phyloP scores from a whole-genome alignment of 1,139 yeast species.

The Zygotorulaspora mrakii region DNA sequence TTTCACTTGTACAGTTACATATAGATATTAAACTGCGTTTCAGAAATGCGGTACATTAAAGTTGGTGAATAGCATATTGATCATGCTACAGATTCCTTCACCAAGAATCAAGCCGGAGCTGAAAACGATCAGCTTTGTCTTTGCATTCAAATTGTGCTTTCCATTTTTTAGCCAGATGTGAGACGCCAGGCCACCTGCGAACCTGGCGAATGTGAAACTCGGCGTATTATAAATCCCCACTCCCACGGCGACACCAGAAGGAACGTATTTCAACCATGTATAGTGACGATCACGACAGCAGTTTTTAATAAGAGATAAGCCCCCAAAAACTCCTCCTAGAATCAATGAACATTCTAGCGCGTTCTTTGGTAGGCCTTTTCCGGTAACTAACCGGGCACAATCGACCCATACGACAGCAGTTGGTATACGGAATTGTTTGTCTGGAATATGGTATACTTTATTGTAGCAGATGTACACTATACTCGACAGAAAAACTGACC shows the following conservation, averaged over 20 bases:
- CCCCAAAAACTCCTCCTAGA: conserved; percentile 66
- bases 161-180: conserved; percentile 51
- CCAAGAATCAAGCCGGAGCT: conserved; percentile 92
- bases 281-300: conserved; percentile 41
- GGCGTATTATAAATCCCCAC: conserved; percentile 94
- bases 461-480: conserved; percentile 81
- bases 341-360: conserved; percentile 62
- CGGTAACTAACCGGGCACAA: conserved; percentile 88
- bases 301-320: conserved; percentile 64
- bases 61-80: conserved; percentile 74
- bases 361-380: conserved; percentile 80
- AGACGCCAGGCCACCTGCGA: conserved; percentile 80
- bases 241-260: conserved; percentile 96
- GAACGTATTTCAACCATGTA: conserved; percentile 48
- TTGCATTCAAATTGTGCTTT: conserved; percentile 41
- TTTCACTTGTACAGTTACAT: conserved; percentile 1
- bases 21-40: conserved; percentile 4
- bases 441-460: conserved; percentile 78
- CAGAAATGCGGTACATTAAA: conserved; percentile 49
- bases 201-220: conserved; percentile 87
- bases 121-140: conserved; percentile 73
- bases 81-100: conserved; percentile 83
- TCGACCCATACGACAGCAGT: conserved; percentile 97
- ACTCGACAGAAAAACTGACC: conserved; percentile 76
- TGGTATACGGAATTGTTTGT: conserved; percentile 75